Base-by-base conservation (phyloP, 768 basidiomycete species). In the Ephemerocybe angulata region DNA sequence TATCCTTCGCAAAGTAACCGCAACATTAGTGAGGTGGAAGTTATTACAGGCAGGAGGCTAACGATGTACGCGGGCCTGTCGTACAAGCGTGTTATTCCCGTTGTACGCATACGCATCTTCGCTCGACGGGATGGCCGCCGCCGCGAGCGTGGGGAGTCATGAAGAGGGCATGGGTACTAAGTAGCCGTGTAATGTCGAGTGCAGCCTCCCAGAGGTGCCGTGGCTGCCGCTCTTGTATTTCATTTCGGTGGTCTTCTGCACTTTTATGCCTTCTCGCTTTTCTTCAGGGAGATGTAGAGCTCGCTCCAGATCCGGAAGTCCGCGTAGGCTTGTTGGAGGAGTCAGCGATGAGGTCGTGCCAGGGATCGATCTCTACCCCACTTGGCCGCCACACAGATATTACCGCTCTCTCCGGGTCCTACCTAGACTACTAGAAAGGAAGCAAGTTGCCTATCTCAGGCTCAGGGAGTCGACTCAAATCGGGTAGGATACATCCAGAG, bases 31-130 rank as follows among this genome's bases (percentile, higher is more conserved):
- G 24, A 88, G 72, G 56, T 88, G 78, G 61, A 82, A 78, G 40
- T 88, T 76, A 62, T 88, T 88, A 22, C 75, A 21, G 82, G 77
- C 0, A 84, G 81, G 1, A 86, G 73, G 3, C 81, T 74, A 66
- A 87, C 86, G 68, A 86, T 81, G 72, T 85, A 86, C 0, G 79
- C 85, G 0, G 82, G 76, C 59, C 79, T 78, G 31, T 85, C 74
- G 70, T 88, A 87, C 3, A 83, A 86, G 41, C 86, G 80, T 8
- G 84, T 76, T 76, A 40, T 73, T 62, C n/a, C 83, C 83, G 35
- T 72, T 70, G 60, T 79, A n/a, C n/a, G n/a, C n/a, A n/a, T n/a
- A 73, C 2, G 78, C 70, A 59, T 85, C 80, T 2, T 69, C 44
- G n/a, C 67, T 68, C 0, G 69, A 54, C 1, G 71, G 60, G 53